These are phyloP conservation scores for Leucoagaricus sp. DNA, from an alignment of 1,284 basidiomycete genomes.

Conservation along the genomic window DNA sequence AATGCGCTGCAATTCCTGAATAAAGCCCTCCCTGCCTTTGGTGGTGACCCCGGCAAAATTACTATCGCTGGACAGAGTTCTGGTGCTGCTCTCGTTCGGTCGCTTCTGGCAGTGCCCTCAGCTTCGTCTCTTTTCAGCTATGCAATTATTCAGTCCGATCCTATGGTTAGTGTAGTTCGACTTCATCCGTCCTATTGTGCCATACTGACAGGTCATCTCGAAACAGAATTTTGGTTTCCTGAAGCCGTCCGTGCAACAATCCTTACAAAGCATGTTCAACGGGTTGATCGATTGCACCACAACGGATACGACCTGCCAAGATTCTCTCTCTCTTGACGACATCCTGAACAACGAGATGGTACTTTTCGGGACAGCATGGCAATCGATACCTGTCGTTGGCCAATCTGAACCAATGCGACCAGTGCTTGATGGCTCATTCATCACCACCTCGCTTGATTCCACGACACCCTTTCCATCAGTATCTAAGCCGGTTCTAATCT, in stretches of 20 bases:
- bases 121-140: constrained; percentile 68
- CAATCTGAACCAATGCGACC: constrained; percentile 60
- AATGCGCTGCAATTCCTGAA: constrained; percentile 70
- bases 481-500: constrained; percentile 67
- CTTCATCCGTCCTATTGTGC: not conserved
- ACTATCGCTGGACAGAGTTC: constrained; percentile 89
- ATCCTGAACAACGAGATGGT: constrained; percentile 52
- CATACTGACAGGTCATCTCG: not conserved
- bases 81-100: constrained; percentile 81
- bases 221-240: constrained; percentile 74
- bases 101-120: constrained; percentile 67
- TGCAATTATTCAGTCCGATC: constrained; percentile 83
- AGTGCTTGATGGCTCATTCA: constrained; percentile 59
- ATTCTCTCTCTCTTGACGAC: constrained; percentile 45
- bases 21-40: constrained; percentile 64
- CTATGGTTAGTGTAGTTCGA: constrained; percentile 58
- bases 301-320: constrained; percentile 51
- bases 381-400: constrained; percentile 55
- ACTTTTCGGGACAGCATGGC: constrained; percentile 41
- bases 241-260: constrained; percentile 50
- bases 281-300: constrained; percentile 46
- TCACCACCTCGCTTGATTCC: constrained; percentile 60
- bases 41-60: constrained; percentile 64
- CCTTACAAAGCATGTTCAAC: constrained; percentile 58
- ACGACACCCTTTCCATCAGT: constrained; percentile 54